These are phyloP conservation scores for Phytophthora colocasiae DNA, from an alignment of 352 stramenopile species.

Conservation along the genomic window DNA sequence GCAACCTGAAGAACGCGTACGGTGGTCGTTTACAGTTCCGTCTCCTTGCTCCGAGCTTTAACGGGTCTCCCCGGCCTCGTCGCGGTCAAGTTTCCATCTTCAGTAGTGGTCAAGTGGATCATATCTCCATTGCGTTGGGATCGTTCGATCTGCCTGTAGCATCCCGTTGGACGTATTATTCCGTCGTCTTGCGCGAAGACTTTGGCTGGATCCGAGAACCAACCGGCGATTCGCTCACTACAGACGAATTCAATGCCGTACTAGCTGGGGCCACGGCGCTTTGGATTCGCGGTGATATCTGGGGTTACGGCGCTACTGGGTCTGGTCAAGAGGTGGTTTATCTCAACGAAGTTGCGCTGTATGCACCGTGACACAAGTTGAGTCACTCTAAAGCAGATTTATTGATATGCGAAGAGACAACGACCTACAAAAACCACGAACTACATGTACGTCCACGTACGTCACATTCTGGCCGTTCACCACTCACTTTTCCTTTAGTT, in stretches of 20 bases:
- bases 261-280: constrained; percentile 44
- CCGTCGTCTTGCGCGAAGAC: constrained; percentile 71
- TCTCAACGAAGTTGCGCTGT: constrained; percentile 68
- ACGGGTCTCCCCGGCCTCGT: constrained; percentile 57
- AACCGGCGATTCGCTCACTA: constrained; percentile 33
- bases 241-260: constrained; percentile 40
- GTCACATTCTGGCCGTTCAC: no score
- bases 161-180: constrained; percentile 69
- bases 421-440: constrained; percentile 12
- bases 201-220: constrained; percentile 80
- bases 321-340: constrained; percentile 78
- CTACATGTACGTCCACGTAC: constrained; percentile 12
- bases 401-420: constrained; percentile 6
- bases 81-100: constrained; percentile 69
- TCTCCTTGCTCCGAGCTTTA: constrained; percentile 73
- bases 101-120: constrained; percentile 13
- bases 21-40: constrained; percentile 73
- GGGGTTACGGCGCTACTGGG: constrained; percentile 52
- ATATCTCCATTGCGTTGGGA: constrained; percentile 57
- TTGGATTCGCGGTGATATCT: constrained; percentile 76
- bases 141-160: constrained; percentile 56
- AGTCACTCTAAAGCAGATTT: constrained; percentile 22
- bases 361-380: constrained; percentile 32
- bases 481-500: constrained; percentile 19
- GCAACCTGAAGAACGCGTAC: constrained; percentile 50